Base-by-base conservation (phyloP, 2,329 filamentous ascomycete species). In the Aspergillus felis region DNA sequence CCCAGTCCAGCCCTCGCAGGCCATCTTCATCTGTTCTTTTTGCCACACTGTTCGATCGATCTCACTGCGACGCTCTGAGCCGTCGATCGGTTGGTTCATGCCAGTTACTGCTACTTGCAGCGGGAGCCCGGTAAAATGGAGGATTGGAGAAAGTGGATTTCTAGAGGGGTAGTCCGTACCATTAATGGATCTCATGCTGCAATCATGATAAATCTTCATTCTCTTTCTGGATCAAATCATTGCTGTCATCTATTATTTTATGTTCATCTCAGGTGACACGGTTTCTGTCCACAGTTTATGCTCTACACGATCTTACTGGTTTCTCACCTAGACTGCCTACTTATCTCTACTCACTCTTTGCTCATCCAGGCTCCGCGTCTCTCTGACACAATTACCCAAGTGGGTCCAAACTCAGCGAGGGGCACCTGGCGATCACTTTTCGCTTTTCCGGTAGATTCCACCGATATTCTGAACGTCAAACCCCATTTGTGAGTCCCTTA, bases 341-440 rank as follows among this genome's bases (percentile, higher is more conserved):
- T 14, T 14, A 14, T 6, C 29, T 32, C 12, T 14, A 32, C 1
- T 35, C 12, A 35, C 32, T 35, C 32, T 35, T 35, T 14, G 4
- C 64, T 66, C 63, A 50, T 59, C 56, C 60, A 41, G 28, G 53
- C 56, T 55, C 57, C 53, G 57, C 51, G 58, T 57, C 57, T 46
- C 61, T 61, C 62, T 66, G 63, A 64, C 64, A 68, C 62, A 56
- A 62, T 51, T 56, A 62, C 51, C 56, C 50, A 51, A 59, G 68
- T 68, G 68, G 66, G 58, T 54, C 58, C 57, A 56, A 56, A 51
- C 44, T 57, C 60, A 60, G 52, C 29, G 55, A 59, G 56, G 55
- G 56, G 58, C 54, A 55, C 49, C 38, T 57, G 64, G 54, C 57
- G 66, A 69, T 68, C 66, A 22, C 44, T 47, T 25, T 47, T 47